A percentile compares a stretch with the other conserved stretches of the same genome.
These are phyloP conservation scores for Irpex lacteus DNA, from an alignment of 1,284 basidiomycete species.

Conservation along the genomic window DNA sequence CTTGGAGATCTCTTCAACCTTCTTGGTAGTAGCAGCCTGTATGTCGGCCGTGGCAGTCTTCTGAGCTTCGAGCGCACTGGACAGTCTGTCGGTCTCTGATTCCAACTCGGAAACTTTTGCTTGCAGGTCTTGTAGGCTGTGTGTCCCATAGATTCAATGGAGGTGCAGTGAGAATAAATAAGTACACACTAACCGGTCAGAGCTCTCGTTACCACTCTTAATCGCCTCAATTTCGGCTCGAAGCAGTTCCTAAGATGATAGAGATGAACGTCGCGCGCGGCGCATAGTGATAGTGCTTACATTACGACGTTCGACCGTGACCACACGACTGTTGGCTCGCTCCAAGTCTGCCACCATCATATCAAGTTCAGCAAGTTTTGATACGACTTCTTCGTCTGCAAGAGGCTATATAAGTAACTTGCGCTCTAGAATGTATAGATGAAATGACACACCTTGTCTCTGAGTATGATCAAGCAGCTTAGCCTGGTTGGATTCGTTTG, in stretches of 20 bases:
- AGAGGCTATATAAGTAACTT: background rate
- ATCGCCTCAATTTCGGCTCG: slow-evolving; percentile 91
- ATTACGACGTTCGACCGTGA: slow-evolving; percentile 89
- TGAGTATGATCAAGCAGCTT: slow-evolving; percentile 87
- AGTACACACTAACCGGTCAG: slow-evolving; percentile 55
- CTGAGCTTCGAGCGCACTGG: slow-evolving; percentile 67
- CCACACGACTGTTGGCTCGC: slow-evolving; percentile 88
- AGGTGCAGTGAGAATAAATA: background rate
- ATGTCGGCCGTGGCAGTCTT: slow-evolving; percentile 54
- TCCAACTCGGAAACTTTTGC: slow-evolving; percentile 71
- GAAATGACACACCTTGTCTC: slow-evolving; percentile 63
- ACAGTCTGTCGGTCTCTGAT: slow-evolving; percentile 69
- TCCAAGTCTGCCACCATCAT: slow-evolving; percentile 92
- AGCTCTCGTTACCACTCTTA: slow-evolving; percentile 75
- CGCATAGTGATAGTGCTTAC: slow-evolving; percentile 38
- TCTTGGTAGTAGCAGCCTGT: slow-evolving; percentile 49
- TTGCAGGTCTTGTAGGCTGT: slow-evolving; percentile 72
- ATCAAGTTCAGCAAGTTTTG: slow-evolving; percentile 87
- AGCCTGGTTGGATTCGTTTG: slow-evolving; percentile 90
- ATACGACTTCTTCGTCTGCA: slow-evolving; percentile 84
- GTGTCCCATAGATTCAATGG: background rate
- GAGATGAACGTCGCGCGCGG: too few species aligned
- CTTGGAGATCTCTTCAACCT: slow-evolving; percentile 57
- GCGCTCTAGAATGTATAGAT: background rate
- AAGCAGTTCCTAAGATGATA: slow-evolving; percentile 71